Evolutionary conservation across 2,329 filamentous ascomycete genomes (phyloP).

Genomic region (Aspergillus puulaauensis): DNA sequence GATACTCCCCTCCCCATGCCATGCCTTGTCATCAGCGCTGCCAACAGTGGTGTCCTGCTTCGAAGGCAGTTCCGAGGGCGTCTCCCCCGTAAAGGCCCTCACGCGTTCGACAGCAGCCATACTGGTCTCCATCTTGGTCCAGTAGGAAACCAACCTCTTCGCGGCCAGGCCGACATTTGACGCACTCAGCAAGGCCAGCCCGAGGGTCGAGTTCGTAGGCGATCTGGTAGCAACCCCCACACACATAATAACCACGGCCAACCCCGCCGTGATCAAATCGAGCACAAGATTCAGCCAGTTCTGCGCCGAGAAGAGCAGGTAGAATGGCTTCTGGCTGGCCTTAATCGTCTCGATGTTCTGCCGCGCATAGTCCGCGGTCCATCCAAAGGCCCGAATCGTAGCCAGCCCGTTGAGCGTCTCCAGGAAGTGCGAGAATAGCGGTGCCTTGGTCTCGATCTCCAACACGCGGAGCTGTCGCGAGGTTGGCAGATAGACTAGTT

Average conservation of each 20-base stretch:
- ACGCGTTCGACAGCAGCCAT: slow-evolving; percentile 2
- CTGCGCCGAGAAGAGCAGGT: slow-evolving; percentile 22
- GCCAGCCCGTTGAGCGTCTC: slow-evolving; percentile 13
- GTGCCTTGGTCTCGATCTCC: slow-evolving; percentile 19
- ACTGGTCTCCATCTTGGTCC: slow-evolving; percentile 2
- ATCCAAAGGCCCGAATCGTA: slow-evolving; percentile 18
- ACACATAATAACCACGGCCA: slow-evolving; percentile 10
- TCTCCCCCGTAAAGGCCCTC: not conserved
- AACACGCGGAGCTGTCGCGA: slow-evolving; percentile 18
- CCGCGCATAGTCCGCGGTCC: not conserved
- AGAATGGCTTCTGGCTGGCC: slow-evolving; percentile 20
- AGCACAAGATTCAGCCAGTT: slow-evolving; percentile 22
- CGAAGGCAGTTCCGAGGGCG: not conserved
- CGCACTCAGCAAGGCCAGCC: not conserved
- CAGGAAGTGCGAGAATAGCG: slow-evolving; percentile 15
- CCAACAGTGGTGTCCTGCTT: not conserved
- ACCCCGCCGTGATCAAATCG: slow-evolving; percentile 14
- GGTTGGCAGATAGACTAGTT: slow-evolving; percentile 12
- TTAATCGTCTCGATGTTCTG: slow-evolving; percentile 7
- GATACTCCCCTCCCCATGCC: not conserved
- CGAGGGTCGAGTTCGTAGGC: not conserved
- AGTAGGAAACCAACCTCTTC: not conserved
- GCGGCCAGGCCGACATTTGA: not conserved
- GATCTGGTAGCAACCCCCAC: slow-evolving; percentile 1
- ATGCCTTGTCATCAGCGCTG: not conserved